A percentile compares a stretch with the other conserved stretches of the same genome.
Conservation (phyloP, 2,329 filamentous ascomycete genomes). For the Bipolaris oryzae region DNA sequence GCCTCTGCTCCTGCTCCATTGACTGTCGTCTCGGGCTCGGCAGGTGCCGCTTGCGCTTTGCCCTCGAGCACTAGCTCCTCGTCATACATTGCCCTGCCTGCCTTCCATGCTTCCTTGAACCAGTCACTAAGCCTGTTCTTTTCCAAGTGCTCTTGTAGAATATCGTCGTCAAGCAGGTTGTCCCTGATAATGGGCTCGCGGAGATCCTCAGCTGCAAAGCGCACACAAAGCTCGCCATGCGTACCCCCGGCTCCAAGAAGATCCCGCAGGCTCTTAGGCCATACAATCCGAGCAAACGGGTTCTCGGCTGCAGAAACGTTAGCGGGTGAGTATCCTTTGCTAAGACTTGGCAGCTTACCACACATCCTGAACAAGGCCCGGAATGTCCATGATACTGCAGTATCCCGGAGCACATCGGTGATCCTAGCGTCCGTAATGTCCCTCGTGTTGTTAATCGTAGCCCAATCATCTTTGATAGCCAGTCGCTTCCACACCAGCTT, state of each 20-base stretch:
- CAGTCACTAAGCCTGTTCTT: constrained; percentile 74
- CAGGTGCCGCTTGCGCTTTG: constrained; percentile 1
- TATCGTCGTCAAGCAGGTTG: constrained; percentile 73
- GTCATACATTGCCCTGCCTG: constrained; percentile 44
- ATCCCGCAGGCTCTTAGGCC: constrained; percentile 29
- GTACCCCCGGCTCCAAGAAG: constrained; percentile 57
- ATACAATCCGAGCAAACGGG: constrained; percentile 21
- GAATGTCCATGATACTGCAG: constrained; percentile 71
- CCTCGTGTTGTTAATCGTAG: constrained; percentile 75
- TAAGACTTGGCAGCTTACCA: constrained; percentile 56
- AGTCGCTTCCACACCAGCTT: constrained; percentile 86
- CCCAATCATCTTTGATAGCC: constrained; percentile 85
- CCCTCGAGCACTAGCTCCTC: constrained; percentile 26
- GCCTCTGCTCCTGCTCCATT: constrained; percentile 1
- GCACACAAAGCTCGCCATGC: constrained; percentile 63
- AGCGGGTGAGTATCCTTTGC: constrained; percentile 1
- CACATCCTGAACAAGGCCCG: constrained; percentile 65
- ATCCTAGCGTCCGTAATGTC: constrained; percentile 74
- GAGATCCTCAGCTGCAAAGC: constrained; percentile 61
- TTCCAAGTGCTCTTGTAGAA: constrained; percentile 68
- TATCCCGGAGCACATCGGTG: constrained; percentile 63
- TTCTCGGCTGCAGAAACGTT: constrained; percentile 20
- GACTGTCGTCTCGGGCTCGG: neutral
- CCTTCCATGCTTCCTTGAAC: constrained; percentile 56
- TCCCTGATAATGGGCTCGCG: constrained; percentile 72